Percentiles rank a stretch among this genome's conserved stretches.
Evolutionary conservation across 164 flowering plant species (phyloP).

Genomic region (Stephania yunnanensis): DNA sequence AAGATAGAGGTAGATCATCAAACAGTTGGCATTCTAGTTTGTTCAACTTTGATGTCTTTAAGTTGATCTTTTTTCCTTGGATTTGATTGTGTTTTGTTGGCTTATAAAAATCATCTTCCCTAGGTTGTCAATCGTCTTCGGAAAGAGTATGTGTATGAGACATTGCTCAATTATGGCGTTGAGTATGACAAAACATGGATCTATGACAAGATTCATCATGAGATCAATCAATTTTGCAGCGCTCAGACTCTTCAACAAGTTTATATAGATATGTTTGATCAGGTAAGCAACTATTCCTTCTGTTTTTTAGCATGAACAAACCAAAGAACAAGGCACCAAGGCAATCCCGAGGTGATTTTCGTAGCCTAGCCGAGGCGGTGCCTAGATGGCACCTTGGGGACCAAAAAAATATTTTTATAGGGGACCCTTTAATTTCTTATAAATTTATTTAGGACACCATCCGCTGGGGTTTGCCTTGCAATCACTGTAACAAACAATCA

Average conservation of each 20-base stretch:
- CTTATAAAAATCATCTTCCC: slow-evolving; percentile 10
- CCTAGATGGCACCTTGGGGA: too few relatives aligned
- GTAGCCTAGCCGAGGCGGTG: too few relatives aligned
- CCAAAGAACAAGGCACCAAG: too few relatives aligned
- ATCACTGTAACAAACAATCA: neutral
- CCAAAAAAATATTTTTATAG: too few relatives aligned
- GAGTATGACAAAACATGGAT: slow-evolving; percentile 96
- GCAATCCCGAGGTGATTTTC: too few relatives aligned
- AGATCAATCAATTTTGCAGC: slow-evolving; percentile 98
- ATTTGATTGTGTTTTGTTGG: slow-evolving; percentile 2
- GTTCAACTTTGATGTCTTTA: slow-evolving; percentile 3
- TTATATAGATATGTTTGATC: slow-evolving; percentile 94
- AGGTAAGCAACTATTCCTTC: slow-evolving; percentile 35
- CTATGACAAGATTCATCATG: slow-evolving; percentile 96
- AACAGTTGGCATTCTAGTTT: neutral
- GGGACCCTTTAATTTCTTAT: too few relatives aligned
- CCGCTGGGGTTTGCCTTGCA: too few relatives aligned
- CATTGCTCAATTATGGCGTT: slow-evolving; percentile 85
- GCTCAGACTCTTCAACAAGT: slow-evolving; percentile 88
- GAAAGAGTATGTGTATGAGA: slow-evolving; percentile 79
- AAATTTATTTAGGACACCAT: too few relatives aligned
- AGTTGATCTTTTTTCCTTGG: neutral
- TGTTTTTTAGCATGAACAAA: neutral
- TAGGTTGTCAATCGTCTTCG: slow-evolving; percentile 92
- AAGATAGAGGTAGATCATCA: slow-evolving; percentile 66